Evolutionary conservation across 441 rosid species (phyloP).

Genomic region (Gossypium schwendimanii): DNA sequence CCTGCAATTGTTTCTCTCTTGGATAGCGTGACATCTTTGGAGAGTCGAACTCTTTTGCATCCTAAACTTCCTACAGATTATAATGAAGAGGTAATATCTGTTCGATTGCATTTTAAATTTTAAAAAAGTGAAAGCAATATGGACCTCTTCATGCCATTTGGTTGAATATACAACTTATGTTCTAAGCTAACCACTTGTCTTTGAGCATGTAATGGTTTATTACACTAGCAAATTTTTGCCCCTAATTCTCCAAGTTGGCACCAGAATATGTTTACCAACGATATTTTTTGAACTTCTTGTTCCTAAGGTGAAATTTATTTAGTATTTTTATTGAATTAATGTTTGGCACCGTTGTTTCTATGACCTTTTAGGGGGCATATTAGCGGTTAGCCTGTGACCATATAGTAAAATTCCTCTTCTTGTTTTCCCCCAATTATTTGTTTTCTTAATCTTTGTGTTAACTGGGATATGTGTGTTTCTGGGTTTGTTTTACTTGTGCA

Average conservation of each 20-base stretch:
- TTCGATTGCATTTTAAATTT: conserved; percentile 12
- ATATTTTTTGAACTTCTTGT: conserved; percentile 1
- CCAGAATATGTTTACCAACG: not conserved
- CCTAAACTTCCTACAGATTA: conserved; percentile 23
- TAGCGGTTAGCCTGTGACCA: not conserved
- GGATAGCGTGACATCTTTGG: conserved; percentile 59
- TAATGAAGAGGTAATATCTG: conserved; percentile 36
- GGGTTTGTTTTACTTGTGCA: not conserved
- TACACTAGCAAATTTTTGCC: not conserved
- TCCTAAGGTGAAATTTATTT: not conserved
- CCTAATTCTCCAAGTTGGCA: not conserved
- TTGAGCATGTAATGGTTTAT: not conserved
- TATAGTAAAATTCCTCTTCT: not conserved
- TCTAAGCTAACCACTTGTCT: not conserved
- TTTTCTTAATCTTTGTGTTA: not conserved
- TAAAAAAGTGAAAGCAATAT: not conserved
- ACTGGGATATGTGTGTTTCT: not conserved
- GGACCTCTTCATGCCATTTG: conserved; percentile 1
- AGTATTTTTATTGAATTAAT: conserved; percentile 4
- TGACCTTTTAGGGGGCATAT: not conserved
- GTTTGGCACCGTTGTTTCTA: not conserved
- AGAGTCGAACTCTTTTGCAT: conserved; percentile 36
- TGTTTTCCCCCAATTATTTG: not conserved
- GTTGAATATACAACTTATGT: not conserved
- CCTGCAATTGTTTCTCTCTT: conserved; percentile 50